Percentiles rank a stretch among this genome's conserved stretches.
phyloP scores from a whole-genome alignment of 306 rosid genomes.

The Pterocarpus macrocarpus region DNA sequence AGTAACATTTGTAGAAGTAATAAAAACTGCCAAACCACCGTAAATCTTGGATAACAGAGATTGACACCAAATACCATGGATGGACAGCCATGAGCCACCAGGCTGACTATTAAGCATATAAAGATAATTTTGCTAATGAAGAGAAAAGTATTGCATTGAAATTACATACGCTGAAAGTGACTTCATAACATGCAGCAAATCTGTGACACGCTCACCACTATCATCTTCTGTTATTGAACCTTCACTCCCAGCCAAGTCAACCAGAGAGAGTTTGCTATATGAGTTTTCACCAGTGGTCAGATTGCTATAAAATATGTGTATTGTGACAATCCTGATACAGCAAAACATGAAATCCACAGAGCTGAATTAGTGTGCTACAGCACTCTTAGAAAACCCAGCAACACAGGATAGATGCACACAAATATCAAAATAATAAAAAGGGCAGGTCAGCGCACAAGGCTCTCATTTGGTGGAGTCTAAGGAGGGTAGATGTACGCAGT shows the following conservation, averaged over 20 bases:
- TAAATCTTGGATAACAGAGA: constrained; percentile 33
- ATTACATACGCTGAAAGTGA: constrained; percentile 95
- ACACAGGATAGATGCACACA: constrained; percentile 27
- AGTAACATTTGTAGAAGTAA: constrained; percentile 32
- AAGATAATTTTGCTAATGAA: constrained; percentile 33
- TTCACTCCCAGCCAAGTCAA: constrained; percentile 98
- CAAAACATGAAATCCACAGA: constrained; percentile 48
- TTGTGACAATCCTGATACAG: constrained; percentile 76
- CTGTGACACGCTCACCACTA: constrained; percentile 88
- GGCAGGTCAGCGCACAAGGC: too few species aligned
- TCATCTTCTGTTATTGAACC: constrained; percentile 90
- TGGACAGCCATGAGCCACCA: not conserved
- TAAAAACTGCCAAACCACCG: constrained; percentile 8
- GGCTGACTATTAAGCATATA: constrained; percentile 27
- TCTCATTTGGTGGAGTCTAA: too few species aligned
- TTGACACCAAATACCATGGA: constrained; percentile 2
- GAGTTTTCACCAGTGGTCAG: constrained; percentile 79
- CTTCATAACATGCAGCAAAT: constrained; percentile 96
- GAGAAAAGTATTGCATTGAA: constrained; percentile 40
- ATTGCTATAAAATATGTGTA: constrained; percentile 79
- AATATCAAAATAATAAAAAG: constrained; percentile 24
- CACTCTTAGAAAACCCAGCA: not conserved
- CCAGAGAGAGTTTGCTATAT: constrained; percentile 89
- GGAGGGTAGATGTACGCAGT: too few species aligned
- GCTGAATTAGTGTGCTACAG: constrained; percentile 44